Conservation (phyloP, 192 early-diverging fungal species). For the Backusella parvicylindrica region DNA sequence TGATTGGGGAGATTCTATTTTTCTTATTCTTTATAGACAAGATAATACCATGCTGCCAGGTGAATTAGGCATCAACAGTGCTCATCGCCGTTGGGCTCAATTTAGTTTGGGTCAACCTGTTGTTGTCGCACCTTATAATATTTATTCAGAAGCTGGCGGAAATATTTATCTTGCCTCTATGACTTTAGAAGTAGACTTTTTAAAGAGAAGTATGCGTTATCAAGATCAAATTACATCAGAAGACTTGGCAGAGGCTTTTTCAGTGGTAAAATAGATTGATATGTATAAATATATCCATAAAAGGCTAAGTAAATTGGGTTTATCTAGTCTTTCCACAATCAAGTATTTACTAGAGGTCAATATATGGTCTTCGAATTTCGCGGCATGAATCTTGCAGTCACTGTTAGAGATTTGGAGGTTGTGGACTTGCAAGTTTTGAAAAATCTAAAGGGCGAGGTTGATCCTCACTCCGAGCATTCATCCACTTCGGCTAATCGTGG, state of each 20-base stretch:
- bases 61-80: constrained; percentile 47
- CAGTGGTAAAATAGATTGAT: constrained; percentile 31
- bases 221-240: constrained; percentile 67
- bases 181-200: constrained; percentile 59
- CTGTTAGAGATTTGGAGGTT: constrained; percentile 42
- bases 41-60: constrained; percentile 42
- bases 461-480: constrained; percentile 4
- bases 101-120: constrained; percentile 63
- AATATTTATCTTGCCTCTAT: constrained; percentile 43
- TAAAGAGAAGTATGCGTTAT: constrained; percentile 45
- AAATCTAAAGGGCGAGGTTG: constrained; percentile 32
- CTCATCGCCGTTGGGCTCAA: constrained; percentile 65
- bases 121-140: constrained; percentile 61
- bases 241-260: constrained; percentile 64
- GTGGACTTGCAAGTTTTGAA: constrained; percentile 56
- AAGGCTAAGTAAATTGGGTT: background rate
- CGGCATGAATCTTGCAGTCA: constrained; percentile 58
- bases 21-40: constrained; percentile 30
- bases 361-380: constrained; percentile 80
- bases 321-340: constrained; percentile 72
- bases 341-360: constrained; percentile 80
- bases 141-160: constrained; percentile 33
- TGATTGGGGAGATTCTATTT: background rate
- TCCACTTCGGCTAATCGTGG: constrained; percentile 45
- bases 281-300: background rate